These are phyloP conservation scores for Helicocarpus griseus DNA, from an alignment of 2,329 filamentous ascomycete genomes.

Conservation along the genomic window DNA sequence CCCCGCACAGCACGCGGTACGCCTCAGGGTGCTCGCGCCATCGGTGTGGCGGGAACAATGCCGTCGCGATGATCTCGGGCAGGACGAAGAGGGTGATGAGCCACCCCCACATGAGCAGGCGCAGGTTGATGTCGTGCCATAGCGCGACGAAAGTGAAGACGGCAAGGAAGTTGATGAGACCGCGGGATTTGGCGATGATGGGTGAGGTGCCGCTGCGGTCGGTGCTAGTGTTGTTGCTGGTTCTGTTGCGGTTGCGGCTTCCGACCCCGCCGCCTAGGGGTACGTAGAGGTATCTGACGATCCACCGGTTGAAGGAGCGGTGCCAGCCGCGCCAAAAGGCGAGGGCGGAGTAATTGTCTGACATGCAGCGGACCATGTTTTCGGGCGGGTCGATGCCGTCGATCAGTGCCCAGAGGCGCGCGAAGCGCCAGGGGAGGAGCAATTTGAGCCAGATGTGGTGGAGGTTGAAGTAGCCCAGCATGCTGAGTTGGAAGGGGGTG, in stretches of 20 bases:
- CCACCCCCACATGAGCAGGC: slow-evolving; percentile 93
- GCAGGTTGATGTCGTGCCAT: slow-evolving; percentile 94
- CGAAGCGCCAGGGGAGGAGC: slow-evolving; percentile 93
- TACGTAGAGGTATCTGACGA: slow-evolving; percentile 86
- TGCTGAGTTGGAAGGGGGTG: slow-evolving; percentile 73
- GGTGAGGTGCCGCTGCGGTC: slow-evolving; percentile 13
- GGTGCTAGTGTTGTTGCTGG: background rate
- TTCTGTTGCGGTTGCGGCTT: slow-evolving; percentile 17
- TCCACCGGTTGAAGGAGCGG: slow-evolving; percentile 87
- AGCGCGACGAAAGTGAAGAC: slow-evolving; percentile 96
- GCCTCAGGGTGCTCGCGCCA: slow-evolving; percentile 61
- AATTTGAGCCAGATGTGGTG: slow-evolving; percentile 98
- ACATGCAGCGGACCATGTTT: slow-evolving; percentile 96
- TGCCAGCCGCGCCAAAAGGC: slow-evolving; percentile 98
- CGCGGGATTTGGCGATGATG: slow-evolving; percentile 43
- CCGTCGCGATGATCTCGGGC: slow-evolving; percentile 66
- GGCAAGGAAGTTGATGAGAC: slow-evolving; percentile 64
- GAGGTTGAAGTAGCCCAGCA: slow-evolving; percentile 92
- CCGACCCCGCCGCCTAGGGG: slow-evolving; percentile 65
- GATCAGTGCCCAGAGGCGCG: slow-evolving; percentile 86
- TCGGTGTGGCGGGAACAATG: slow-evolving; percentile 62
- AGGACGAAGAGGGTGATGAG: slow-evolving; percentile 87
- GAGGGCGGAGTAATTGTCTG: slow-evolving; percentile 82
- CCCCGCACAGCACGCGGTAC: slow-evolving; percentile 70
- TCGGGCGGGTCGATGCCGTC: slow-evolving; percentile 93